Evolutionary conservation across 306 rosid species (phyloP), one percentile per base, ranked within the genome.

Genomic region (Quercus variabilis): DNA sequence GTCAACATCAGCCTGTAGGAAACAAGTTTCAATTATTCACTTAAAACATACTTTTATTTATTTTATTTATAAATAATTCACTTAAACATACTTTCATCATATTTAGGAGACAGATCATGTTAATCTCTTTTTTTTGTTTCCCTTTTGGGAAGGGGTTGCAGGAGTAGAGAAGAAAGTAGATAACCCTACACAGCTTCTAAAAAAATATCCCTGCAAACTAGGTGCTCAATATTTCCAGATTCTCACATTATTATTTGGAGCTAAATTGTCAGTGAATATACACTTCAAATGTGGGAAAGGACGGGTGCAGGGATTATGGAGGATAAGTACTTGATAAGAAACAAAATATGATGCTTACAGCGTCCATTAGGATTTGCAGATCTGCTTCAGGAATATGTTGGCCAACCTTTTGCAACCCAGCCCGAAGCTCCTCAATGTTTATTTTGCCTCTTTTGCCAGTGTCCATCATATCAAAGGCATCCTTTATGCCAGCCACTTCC

Each of bases 1-100:
- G 58, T 94, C 96, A 54, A 84, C 76, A 88, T 94, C 97, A 26
- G 92, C 98, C 97, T 94, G 87, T 64, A 73, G 28, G 63, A 60
- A 80, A 72, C 70, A 60, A 69, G 54, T 41, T 14, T 56, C 59
- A 28, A 46, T 49, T 71, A 46, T 69, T 43, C 20, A 23, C 28
- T 31, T 23, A 20, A 25, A 25, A 8, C 46, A 41, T 41, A 41
- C 46, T 41, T 41, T 41, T 6, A 35, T 5, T 33, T 33, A 33
- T 33, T 33, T 6, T 38, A 38, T 38, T 38, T 38, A 38, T 38
- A 38, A 28, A 43, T 46, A 46, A 43, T 69, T 41, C 12, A 23
- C 26, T 30, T 23, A 11, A 23, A 25, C 8, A 51, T 26, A 33
- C 8, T 67, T 31, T 2, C n/a, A 71, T 23, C 75, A 46, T 46